Conservation (phyloP, 2,329 filamentous ascomycete species). For the Pseudogymnoascus sp. region DNA sequence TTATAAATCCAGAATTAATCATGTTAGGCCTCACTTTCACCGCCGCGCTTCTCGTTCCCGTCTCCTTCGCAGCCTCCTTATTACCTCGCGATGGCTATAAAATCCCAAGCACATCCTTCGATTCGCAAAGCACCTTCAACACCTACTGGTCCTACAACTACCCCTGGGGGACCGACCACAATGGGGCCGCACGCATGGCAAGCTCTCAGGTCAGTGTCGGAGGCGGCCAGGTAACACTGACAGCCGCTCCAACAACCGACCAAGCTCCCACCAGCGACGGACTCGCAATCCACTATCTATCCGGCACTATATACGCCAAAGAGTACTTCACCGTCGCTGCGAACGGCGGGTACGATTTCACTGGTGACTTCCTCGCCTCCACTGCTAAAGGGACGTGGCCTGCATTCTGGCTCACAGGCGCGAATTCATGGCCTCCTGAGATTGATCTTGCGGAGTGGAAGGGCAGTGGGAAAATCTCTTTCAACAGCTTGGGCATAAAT, state of each 20-base stretch:
- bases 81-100: background rate
- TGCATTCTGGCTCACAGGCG: conserved; percentile 49
- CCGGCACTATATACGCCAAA: conserved; percentile 33
- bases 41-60: background rate
- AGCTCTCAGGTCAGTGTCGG: conserved; percentile 35
- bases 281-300: conserved; percentile 41
- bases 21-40: background rate
- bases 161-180: conserved; percentile 49
- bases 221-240: conserved; percentile 14
- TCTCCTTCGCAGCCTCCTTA: background rate
- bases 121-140: conserved; percentile 32
- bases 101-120: conserved; percentile 33
- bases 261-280: conserved; percentile 24
- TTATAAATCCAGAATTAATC: background rate
- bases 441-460: conserved; percentile 55
- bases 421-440: conserved; percentile 48
- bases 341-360: conserved; percentile 32
- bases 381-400: conserved; percentile 42
- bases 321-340: conserved; percentile 32
- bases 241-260: conserved; percentile 15
- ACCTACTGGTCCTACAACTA: conserved; percentile 44
- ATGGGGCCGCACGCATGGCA: conserved; percentile 48
- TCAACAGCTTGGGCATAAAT: conserved; percentile 46
- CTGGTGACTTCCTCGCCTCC: conserved; percentile 32
- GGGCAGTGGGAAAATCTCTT: conserved; percentile 43